phyloP scores from a whole-genome alignment of 441 rosid species.

The Aquilaria agallochum region DNA sequence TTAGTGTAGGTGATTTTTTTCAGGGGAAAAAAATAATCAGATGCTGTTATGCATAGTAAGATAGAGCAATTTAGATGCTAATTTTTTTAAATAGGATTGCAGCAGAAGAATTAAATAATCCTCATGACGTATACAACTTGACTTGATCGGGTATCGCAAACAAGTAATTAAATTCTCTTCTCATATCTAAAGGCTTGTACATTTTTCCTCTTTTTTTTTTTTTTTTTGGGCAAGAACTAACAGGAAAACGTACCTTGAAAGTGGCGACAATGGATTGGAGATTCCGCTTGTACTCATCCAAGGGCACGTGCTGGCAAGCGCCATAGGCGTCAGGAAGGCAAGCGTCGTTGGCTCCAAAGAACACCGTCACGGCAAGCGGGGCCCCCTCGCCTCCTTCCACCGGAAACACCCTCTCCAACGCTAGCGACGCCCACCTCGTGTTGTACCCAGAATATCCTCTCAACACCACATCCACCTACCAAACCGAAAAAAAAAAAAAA shows the following conservation, averaged over 20 bases:
- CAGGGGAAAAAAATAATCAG: too few species aligned
- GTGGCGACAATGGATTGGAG: constrained; percentile 42
- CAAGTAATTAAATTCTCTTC: neutral
- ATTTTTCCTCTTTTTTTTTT: neutral
- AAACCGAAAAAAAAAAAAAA: neutral
- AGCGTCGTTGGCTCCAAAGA: constrained; percentile 67
- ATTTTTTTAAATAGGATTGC: neutral
- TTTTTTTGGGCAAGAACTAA: neutral
- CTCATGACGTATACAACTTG: neutral
- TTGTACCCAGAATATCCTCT: constrained; percentile 40
- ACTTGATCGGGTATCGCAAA: neutral
- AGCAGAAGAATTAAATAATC: neutral
- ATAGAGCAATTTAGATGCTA: neutral
- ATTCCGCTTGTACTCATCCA: constrained; percentile 42
- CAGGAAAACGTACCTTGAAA: constrained; percentile 40
- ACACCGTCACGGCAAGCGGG: constrained; percentile 42
- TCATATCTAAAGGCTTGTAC: neutral
- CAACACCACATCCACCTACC: constrained; percentile 15
- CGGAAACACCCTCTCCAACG: constrained; percentile 33
- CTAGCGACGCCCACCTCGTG: constrained; percentile 54
- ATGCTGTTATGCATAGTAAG: too few species aligned
- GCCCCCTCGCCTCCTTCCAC: constrained; percentile 15
- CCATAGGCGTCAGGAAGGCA: constrained; percentile 46
- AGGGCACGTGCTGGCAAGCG: constrained; percentile 58
- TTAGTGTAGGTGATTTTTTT: too few species aligned